These are phyloP conservation scores for Umbelopsis isabellina DNA, from an alignment of 192 early-diverging fungal species.

Conservation along the genomic window DNA sequence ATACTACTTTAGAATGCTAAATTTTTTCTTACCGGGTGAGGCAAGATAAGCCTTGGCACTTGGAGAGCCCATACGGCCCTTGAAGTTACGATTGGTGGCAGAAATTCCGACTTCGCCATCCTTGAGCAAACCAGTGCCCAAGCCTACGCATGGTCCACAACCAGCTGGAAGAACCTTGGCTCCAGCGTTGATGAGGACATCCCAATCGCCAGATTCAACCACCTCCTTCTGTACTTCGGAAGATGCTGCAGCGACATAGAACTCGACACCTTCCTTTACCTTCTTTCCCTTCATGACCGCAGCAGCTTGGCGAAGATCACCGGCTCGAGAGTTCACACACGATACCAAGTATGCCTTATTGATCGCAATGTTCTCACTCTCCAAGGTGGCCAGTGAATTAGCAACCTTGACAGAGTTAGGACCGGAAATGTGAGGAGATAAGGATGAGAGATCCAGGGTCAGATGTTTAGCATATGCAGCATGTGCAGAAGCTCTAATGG, in stretches of 20 bases:
- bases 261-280: conserved; percentile 81
- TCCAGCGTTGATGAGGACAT: conserved; percentile 82
- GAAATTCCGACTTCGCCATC: conserved; percentile 98
- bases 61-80: conserved; percentile 98
- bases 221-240: conserved; percentile 90
- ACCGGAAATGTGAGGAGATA: conserved; percentile 89
- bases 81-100: conserved; percentile 99
- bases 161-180: conserved; percentile 90
- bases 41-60: conserved; percentile 91
- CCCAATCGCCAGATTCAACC: conserved; percentile 86
- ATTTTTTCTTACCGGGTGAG: conserved; percentile 68
- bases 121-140: conserved; percentile 90
- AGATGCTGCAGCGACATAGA: conserved; percentile 95
- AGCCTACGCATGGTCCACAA: conserved; percentile 96
- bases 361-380: conserved; percentile 75
- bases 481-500: conserved; percentile 53
- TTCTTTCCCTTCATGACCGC: conserved; percentile 73
- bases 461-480: conserved; percentile 86
- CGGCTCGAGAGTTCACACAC: conserved; percentile 92
- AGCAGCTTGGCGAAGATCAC: conserved; percentile 89
- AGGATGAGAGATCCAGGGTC: conserved; percentile 83
- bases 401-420: conserved; percentile 97
- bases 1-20: no score
- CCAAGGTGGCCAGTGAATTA: conserved; percentile 74
- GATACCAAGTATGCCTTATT: conserved; percentile 97